Base-by-base conservation (phyloP, 2,329 filamentous ascomycete species). In the Microdochium trichocladiopsis region DNA sequence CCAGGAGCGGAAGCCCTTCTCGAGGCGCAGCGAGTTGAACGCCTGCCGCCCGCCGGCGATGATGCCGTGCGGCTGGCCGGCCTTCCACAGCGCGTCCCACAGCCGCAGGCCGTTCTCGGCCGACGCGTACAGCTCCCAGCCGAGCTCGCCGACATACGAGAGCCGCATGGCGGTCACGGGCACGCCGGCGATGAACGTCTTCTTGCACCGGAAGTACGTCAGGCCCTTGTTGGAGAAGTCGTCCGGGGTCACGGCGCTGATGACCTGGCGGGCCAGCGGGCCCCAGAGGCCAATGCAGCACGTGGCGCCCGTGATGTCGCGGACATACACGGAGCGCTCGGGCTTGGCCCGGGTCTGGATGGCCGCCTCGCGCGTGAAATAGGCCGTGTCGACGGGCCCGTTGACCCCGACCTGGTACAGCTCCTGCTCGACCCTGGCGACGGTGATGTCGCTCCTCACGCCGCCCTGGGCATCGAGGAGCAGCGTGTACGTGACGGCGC, bases 211-310 rank as follows among this genome's bases (percentile, higher is more conserved):
- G 55, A 79, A 74, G 51, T 80, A 77, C 0, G 75, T 73, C 1
- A 84, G 66, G 0, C 67, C 74, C 22, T 67, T 66, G 52, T 72
- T 67, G 5, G 66, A 66, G 51, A 78, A 73, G 59, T 79, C 74
- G 28, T 77, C 75, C 0, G 63, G 56, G 56, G 68, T 76, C 53
- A 78, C 63, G 0, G 61, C 59, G 4, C 63, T 58, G 36, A 85
- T 71, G 0, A 85, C 74, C 2, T 81, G 73, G 3, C 71, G 67
- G 0, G 81, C 70, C 11, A 68, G 72, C 47, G 83, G 83, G 0
- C 82, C 82, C 80, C 82, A 86, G 16, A 86, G 75, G 0, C 82
- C 82, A 21, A 86, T 71, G 53, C 77, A 79, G 60, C 81, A 84
- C 0, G 80, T 83, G 3, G 72, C 75, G 1, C 79, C 77, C 0